Evolutionary conservation across 345 rosid species (phyloP).

Genomic region (Hibiscus trionum): DNA sequence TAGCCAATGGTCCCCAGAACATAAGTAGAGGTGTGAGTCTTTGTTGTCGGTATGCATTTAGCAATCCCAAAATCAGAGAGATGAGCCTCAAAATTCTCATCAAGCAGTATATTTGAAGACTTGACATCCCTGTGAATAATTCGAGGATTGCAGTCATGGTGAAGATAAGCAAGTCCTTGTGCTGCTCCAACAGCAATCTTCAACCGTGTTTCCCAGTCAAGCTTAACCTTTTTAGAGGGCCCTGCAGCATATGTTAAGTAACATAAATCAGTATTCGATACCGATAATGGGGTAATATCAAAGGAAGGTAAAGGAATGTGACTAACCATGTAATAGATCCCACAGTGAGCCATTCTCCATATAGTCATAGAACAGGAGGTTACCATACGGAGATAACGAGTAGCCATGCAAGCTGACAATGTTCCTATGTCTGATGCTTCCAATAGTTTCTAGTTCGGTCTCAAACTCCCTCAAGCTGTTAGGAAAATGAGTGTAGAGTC

Average conservation of each 20-base stretch:
- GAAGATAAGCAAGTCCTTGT: slow-evolving; percentile 94
- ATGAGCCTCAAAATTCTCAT: slow-evolving; percentile 80
- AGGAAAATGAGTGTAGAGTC: slow-evolving; percentile 58
- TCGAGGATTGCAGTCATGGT: slow-evolving; percentile 87
- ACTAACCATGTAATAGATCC: slow-evolving; percentile 92
- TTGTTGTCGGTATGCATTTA: slow-evolving; percentile 62
- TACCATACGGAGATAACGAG: slow-evolving; percentile 64
- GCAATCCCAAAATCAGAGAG: slow-evolving; percentile 94
- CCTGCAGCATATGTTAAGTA: slow-evolving; percentile 27
- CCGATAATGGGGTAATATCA: too few relatives aligned
- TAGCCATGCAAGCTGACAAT: slow-evolving; percentile 88
- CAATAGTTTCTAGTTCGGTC: slow-evolving; percentile 89
- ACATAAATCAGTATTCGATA: not conserved
- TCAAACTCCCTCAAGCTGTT: slow-evolving; percentile 69
- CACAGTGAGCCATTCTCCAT: slow-evolving; percentile 94
- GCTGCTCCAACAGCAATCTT: slow-evolving; percentile 89
- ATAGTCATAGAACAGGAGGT: slow-evolving; percentile 93
- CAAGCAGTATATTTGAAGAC: slow-evolving; percentile 82
- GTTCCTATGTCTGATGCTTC: slow-evolving; percentile 88
- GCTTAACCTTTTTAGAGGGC: slow-evolving; percentile 69
- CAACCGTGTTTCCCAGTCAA: slow-evolving; percentile 90
- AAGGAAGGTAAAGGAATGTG: not conserved
- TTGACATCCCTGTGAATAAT: slow-evolving; percentile 90
- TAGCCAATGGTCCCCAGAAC: slow-evolving; percentile 94
- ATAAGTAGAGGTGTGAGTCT: slow-evolving; percentile 71